These are phyloP conservation scores for Sclerospora graminicola DNA, from an alignment of 352 stramenopile genomes.

Conservation along the genomic window DNA sequence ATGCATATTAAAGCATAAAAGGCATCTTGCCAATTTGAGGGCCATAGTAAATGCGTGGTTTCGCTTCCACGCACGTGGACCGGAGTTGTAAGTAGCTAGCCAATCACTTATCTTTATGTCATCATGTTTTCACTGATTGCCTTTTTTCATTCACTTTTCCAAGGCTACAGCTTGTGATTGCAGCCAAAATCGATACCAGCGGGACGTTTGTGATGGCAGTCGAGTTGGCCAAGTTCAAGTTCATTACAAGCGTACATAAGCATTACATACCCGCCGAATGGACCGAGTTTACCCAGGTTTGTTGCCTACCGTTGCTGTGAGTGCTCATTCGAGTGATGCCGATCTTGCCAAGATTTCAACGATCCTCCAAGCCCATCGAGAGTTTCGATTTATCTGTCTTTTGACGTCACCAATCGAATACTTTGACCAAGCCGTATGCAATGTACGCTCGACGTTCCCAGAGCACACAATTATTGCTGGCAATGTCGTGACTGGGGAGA, in stretches of 20 bases:
- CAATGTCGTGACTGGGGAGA: conserved; percentile 89
- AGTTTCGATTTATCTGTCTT: conserved; percentile 80
- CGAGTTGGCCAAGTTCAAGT: conserved; percentile 64
- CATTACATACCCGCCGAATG: conserved; percentile 78
- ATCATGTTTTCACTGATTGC: background rate
- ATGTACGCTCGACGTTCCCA: conserved; percentile 42
- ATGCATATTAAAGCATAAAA: too few relatives aligned
- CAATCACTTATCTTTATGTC: too few relatives aligned
- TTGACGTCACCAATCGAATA: conserved; percentile 86
- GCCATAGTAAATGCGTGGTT: too few relatives aligned
- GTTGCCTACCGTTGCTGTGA: conserved; percentile 69
- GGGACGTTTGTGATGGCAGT: conserved; percentile 87
- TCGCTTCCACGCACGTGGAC: conserved; percentile 58
- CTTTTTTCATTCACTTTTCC: background rate
- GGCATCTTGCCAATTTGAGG: too few relatives aligned
- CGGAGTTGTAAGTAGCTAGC: conserved; percentile 43
- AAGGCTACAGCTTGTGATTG: conserved; percentile 61
- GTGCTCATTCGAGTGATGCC: conserved; percentile 49
- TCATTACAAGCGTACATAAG: conserved; percentile 88
- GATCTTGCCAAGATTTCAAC: conserved; percentile 65
- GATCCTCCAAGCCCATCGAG: conserved; percentile 46
- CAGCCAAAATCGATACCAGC: conserved; percentile 89
- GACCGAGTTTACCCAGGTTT: conserved; percentile 49
- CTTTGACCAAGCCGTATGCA: conserved; percentile 77
- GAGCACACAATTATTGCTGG: conserved; percentile 86